Base-by-base conservation (phyloP, 805 yeast species). In the Lipomyces starkeyi region DNA sequence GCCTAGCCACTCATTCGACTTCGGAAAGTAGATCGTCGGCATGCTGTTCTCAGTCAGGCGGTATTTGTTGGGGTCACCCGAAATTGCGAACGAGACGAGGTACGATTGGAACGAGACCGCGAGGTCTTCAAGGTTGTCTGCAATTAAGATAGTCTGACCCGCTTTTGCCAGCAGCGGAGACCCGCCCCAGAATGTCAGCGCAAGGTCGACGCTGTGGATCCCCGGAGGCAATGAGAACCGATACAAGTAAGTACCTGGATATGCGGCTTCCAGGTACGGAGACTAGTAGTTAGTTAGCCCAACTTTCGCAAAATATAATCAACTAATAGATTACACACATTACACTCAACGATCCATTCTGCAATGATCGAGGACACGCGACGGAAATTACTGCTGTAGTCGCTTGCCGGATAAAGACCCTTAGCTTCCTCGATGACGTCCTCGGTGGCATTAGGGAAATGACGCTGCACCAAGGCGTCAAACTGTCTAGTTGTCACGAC, bases 281-380 rank as follows among this genome's bases (percentile, higher is more conserved):
- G 59, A n/a, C 64, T 61, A 57, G 25, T 27, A 8, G 17, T 4
- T 17, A 32, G 43, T 32, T 34, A 14, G 27, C 17, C 1, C 17
- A 9, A 22, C 20, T 29, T 25, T 61, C 20, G 8, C 29, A 20
- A 54, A 60, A 32, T 1, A 60, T 32, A 43, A 27, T 22, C 61
- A 25, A 32, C 34, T 27, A 17, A 6, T 6, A 54, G 37, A 11
- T 27, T 64, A 25, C 61, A 7, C n/a, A 43, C 43, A 22, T 70
- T 59, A 55, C 70, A 67, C 5, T 32, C 66, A 14, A 71, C 65
- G 17, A 70, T 57, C 72, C 71, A 68, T 34, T 70, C 73, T 2
- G 69, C 29, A 14, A 69, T 67, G 9, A 70, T 20, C n/a, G 22
- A 54, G 8, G 63, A 13, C 17, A 61, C 65, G 22, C 73, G 64